Evolutionary conservation across 176 grass and related monocot species (phyloP), one percentile per base, ranked within the genome.

Genomic region (Lolium rigidum): DNA sequence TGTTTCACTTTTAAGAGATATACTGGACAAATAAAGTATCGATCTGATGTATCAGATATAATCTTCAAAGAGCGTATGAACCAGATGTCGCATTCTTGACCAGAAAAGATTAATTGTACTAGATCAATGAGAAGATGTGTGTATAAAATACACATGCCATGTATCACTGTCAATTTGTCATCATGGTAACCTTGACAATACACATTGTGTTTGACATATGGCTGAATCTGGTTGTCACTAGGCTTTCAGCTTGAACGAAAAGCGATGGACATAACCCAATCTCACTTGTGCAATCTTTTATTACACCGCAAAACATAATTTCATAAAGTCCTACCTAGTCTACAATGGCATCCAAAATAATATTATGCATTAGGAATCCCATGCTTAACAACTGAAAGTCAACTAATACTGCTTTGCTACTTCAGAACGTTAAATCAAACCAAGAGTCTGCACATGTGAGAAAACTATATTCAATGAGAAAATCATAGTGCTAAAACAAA

Each of bases 351-450:
- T 77, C 83, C 5, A 68, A 10, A 68, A 57, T 31, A 41, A 15
- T 39, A 28, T 10, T 13, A 48, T 47, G 35, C 28, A 25, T 90
- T 51, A 84, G 38, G 44, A 74, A 57, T n/a, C 5, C 17, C 48
- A 21, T 41, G n/a, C 25, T 41, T 59, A 82, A 75, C 76, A 79
- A 84, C 18, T 21, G 52, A 66, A 51, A 74, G 18, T 74, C 61
- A 54, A 59, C 14, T 10, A 49, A 74, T 21, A 44, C 50, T 78
- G 64, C 67, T 60, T 63, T 58, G 43, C 68, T 21, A 63, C 44
- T 79, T 56, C 4, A 80, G 1, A 74, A 74, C 5, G 1, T 83
- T 75, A 60, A 59, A 56, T 79, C 68, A 81, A 8, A 9, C 68
- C 14, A 74, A 78, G 51, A 85, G 77, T 18, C 10, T 62, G 26